phyloP scores from a whole-genome alignment of 2,329 filamentous ascomycete genomes.

The Cytospora piceae region DNA sequence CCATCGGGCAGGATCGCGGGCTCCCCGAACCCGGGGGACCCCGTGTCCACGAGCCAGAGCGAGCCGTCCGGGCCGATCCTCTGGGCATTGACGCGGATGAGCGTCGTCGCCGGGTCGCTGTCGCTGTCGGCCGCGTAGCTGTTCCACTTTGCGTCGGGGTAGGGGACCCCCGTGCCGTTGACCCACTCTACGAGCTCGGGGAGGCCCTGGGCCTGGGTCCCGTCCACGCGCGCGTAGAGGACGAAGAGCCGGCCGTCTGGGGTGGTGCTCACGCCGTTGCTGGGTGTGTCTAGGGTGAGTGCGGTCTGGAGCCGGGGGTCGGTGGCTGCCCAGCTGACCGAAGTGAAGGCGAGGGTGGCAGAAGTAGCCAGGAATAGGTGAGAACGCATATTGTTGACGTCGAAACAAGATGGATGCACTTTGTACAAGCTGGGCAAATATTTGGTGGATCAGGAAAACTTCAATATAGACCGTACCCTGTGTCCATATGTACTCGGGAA shows the following conservation, averaged over 20 bases:
- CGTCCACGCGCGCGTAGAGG: constrained; percentile 29
- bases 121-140: constrained; percentile 15
- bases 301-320: constrained; percentile 24
- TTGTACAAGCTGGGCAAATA: neutral
- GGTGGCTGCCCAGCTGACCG: constrained; percentile 1
- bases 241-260: constrained; percentile 25
- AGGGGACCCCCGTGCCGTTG: constrained; percentile 23
- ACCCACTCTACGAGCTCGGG: constrained; percentile 29
- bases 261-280: constrained; percentile 26
- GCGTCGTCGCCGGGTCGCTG: constrained; percentile 14
- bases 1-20: constrained; percentile 24
- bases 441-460: neutral
- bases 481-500: neutral
- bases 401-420: neutral
- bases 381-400: constrained; percentile 7
- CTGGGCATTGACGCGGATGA: constrained; percentile 22
- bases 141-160: constrained; percentile 26
- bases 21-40: constrained; percentile 24
- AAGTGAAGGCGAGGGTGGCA: neutral
- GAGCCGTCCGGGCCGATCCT: constrained; percentile 17
- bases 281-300: constrained; percentile 22
- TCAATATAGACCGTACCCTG: neutral
- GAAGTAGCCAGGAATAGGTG: neutral
- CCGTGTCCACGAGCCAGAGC: constrained; percentile 29
- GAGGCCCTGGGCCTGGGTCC: constrained; percentile 23